Conservation (phyloP, 495 filamentous ascomycete species). For the Evansstolkia leycettana region DNA sequence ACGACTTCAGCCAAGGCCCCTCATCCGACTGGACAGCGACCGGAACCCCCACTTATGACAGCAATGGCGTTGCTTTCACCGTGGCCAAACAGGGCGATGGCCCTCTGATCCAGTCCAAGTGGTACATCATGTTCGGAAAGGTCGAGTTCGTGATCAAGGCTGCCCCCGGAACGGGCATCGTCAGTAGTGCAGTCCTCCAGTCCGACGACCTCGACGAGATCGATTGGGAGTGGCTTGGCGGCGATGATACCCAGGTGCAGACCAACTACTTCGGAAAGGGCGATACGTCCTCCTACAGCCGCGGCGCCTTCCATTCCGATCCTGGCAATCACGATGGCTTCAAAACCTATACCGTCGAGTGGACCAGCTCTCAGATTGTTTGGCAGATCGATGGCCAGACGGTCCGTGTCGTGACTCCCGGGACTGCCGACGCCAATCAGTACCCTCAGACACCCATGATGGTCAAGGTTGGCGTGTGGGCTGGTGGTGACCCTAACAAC, state of each 20-base stretch:
- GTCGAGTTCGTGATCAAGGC: constrained; percentile 47
- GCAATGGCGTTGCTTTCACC: constrained; percentile 74
- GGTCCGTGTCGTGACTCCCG: constrained; percentile 55
- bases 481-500: constrained; percentile 63
- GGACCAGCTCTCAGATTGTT: constrained; percentile 58
- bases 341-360: constrained; percentile 77
- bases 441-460: constrained; percentile 86
- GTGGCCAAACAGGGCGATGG: constrained; percentile 71
- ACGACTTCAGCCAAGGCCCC: constrained; percentile 66
- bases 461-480: constrained; percentile 75
- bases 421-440: constrained; percentile 48
- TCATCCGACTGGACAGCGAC: constrained; percentile 56
- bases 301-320: constrained; percentile 45
- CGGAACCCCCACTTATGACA: constrained; percentile 56
- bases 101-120: constrained; percentile 64
- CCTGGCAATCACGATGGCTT: constrained; percentile 40
- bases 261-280: constrained; percentile 89
- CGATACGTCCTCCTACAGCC: constrained; percentile 50
- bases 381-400: constrained; percentile 61
- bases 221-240: constrained; percentile 79
- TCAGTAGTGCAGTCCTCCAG: constrained; percentile 68
- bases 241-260: constrained; percentile 46
- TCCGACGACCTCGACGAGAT: constrained; percentile 84
- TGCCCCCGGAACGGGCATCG: constrained; percentile 49
- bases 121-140: constrained; percentile 64